A percentile compares a stretch with the other conserved stretches of the same genome.
Conservation (phyloP, 768 basidiomycete genomes). For the Rhodotorula paludigena region DNA sequence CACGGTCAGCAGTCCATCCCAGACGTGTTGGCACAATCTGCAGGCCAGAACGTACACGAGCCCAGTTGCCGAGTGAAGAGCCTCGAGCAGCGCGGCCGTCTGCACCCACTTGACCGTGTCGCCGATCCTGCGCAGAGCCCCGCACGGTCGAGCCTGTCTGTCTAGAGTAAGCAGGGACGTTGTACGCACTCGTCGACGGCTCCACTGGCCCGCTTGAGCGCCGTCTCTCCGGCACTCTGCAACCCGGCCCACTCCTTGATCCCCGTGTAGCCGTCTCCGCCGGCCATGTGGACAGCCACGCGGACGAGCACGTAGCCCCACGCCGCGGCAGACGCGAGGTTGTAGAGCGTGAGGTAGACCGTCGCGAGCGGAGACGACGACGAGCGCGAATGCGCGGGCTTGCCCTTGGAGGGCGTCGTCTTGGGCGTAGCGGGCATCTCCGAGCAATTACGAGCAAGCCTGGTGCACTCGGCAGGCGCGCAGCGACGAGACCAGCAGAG, state of each 20-base stretch:
- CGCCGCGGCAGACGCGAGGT: slow-evolving; percentile 64
- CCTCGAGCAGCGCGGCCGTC: slow-evolving; percentile 74
- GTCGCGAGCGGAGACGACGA: not conserved
- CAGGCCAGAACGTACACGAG: slow-evolving; percentile 76
- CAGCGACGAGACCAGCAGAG: not conserved
- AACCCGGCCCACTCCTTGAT: slow-evolving; percentile 7
- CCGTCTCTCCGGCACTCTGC: slow-evolving; percentile 43
- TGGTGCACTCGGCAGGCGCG: not conserved
- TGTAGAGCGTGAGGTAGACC: slow-evolving; percentile 78
- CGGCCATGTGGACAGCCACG: slow-evolving; percentile 42
- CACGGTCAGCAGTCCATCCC: slow-evolving; percentile 50
- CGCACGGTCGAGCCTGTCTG: not conserved
- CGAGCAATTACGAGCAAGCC: not conserved
- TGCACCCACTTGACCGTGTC: slow-evolving; percentile 65
- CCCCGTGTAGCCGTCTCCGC: slow-evolving; percentile 45
- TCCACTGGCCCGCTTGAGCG: slow-evolving; percentile 38
- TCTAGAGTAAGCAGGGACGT: not conserved
- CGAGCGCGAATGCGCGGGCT: not conserved
- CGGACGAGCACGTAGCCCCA: slow-evolving; percentile 67
- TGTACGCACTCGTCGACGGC: slow-evolving; percentile 15
- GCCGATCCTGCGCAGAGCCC: slow-evolving; percentile 7
- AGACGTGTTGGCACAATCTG: too few species aligned
- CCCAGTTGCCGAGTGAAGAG: slow-evolving; percentile 70
- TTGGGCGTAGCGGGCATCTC: too few species aligned
- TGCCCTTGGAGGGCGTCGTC: not conserved